A percentile compares a stretch with the other conserved stretches of the same genome.
Conservation (phyloP, 2,329 filamentous ascomycete species). For the Aureobasidium sp. region DNA sequence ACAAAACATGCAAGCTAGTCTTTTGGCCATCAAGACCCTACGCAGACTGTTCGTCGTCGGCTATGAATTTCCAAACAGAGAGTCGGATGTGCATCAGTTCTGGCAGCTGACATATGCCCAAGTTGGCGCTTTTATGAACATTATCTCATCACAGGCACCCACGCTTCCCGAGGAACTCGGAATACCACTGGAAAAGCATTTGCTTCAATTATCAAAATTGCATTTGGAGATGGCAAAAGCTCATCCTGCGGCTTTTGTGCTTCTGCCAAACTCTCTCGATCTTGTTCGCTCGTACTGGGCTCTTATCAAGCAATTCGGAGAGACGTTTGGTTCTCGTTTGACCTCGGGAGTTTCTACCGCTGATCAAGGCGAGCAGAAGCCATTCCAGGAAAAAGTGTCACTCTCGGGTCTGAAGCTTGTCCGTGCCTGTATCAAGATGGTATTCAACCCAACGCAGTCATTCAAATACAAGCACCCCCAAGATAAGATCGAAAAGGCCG, state of each 20-base stretch:
- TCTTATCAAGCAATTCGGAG: constrained; percentile 67
- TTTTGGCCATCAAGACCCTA: constrained; percentile 71
- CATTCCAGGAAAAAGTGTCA: constrained; percentile 64
- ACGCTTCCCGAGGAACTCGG: constrained; percentile 44
- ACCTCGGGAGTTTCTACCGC: constrained; percentile 41
- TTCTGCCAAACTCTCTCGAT: constrained; percentile 70
- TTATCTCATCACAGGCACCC: constrained; percentile 52
- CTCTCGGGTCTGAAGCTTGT: constrained; percentile 78
- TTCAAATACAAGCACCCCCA: constrained; percentile 76
- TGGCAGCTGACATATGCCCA: constrained; percentile 75
- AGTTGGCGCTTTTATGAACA: constrained; percentile 66
- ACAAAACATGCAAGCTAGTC: constrained; percentile 65
- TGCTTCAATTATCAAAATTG: constrained; percentile 84
- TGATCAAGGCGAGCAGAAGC: constrained; percentile 36
- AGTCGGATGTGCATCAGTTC: constrained; percentile 66
- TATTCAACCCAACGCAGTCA: constrained; percentile 69
- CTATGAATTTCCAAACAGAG: constrained; percentile 77
- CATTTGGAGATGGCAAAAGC: constrained; percentile 77
- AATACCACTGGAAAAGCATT: constrained; percentile 66
- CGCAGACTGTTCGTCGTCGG: constrained; percentile 72
- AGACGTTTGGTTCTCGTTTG: constrained; percentile 57
- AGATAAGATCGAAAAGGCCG: constrained; percentile 67
- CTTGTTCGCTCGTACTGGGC: constrained; percentile 82
- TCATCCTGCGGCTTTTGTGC: constrained; percentile 75
- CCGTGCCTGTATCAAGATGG: constrained; percentile 76